Evolutionary conservation across 2,329 filamentous ascomycete species (phyloP).

Genomic region (Cladosporium sp.): DNA sequence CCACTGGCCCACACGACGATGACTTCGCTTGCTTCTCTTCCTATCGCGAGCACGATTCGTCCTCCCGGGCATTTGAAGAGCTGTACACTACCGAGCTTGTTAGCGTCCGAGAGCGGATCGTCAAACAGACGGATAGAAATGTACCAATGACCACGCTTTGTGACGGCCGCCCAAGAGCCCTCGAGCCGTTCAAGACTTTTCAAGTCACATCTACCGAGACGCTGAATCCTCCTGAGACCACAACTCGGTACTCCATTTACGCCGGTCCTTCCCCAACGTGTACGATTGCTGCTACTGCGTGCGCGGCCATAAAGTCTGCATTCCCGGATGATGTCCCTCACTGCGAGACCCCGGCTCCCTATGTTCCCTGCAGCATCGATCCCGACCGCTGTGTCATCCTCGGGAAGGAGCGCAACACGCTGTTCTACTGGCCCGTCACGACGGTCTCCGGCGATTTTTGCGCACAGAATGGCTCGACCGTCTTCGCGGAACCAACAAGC

Average conservation of each 20-base stretch:
- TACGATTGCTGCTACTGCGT: background rate
- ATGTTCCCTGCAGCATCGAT: slow-evolving; percentile 1
- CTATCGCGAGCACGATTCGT: slow-evolving; percentile 4
- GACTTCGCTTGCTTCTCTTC: slow-evolving; percentile 11
- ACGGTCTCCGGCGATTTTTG: slow-evolving; percentile 10
- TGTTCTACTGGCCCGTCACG: slow-evolving; percentile 10
- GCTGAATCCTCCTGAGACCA: background rate
- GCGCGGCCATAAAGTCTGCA: background rate
- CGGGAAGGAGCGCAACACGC: background rate
- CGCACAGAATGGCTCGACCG: slow-evolving; percentile 8
- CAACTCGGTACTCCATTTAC: background rate
- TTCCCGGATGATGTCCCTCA: background rate
- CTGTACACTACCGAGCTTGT: background rate
- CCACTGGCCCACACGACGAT: slow-evolving; percentile 6
- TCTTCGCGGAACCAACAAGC: slow-evolving; percentile 1
- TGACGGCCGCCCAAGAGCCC: slow-evolving; percentile 1
- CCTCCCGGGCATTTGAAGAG: background rate
- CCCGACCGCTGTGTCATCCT: slow-evolving; percentile 3
- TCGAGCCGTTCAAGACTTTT: slow-evolving; percentile 1
- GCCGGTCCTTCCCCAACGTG: background rate
- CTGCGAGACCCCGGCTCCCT: background rate
- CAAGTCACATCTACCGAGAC: background rate
- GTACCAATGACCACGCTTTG: slow-evolving; percentile 5
- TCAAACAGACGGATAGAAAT: background rate
- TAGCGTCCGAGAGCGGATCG: background rate